Percentiles rank a stretch among this genome's conserved stretches.
These are phyloP conservation scores for Adenanthera pavonina DNA, from an alignment of 306 rosid species.

Conservation along the genomic window DNA sequence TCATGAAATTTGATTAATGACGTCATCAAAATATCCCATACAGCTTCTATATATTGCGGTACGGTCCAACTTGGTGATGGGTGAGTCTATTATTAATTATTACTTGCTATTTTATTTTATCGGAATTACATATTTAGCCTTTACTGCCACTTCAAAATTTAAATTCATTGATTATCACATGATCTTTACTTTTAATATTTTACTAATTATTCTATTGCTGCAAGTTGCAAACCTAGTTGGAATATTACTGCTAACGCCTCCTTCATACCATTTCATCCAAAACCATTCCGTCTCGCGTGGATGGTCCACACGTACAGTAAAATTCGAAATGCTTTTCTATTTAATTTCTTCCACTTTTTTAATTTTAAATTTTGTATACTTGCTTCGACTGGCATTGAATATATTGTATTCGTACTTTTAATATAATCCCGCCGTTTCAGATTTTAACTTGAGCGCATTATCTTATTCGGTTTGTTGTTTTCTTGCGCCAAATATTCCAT, in stretches of 20 bases:
- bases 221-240: slow-evolving; percentile 1
- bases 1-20: not conserved
- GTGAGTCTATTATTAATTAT: not conserved
- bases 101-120: not conserved
- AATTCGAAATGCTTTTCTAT: not conserved
- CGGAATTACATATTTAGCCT: too few species aligned
- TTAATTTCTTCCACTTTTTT: too few species aligned
- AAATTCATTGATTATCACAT: not conserved
- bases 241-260: too few species aligned
- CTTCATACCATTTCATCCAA: not conserved
- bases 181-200: not conserved
- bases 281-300: not conserved
- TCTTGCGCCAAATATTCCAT: too few species aligned
- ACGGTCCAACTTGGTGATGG: not conserved
- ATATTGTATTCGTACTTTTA: too few species aligned
- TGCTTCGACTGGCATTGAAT: too few species aligned
- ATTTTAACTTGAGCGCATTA: too few species aligned
- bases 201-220: not conserved
- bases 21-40: not conserved
- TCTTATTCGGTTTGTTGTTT: too few species aligned
- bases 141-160: too few species aligned
- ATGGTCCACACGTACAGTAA: not conserved
- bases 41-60: not conserved
- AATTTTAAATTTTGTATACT: too few species aligned
- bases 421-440: too few species aligned